phyloP scores from a whole-genome alignment of 2,329 filamentous ascomycete genomes.

The Alternaria atra region DNA sequence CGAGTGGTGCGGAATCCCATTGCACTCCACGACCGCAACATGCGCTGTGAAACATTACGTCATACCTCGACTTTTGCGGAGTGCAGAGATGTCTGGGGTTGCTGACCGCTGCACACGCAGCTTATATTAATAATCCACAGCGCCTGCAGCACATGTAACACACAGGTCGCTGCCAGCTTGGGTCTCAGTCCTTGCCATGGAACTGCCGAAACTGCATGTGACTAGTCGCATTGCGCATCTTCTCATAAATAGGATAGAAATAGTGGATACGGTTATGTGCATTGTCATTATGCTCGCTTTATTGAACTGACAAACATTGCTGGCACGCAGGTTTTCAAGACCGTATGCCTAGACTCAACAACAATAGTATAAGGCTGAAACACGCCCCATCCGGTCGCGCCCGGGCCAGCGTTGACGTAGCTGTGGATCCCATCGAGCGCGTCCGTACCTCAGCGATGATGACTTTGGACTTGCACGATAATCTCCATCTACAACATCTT shows the following conservation, averaged over 20 bases:
- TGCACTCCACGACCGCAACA: not conserved
- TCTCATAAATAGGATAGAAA: not conserved
- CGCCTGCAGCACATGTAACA: not conserved
- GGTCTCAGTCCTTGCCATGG: not conserved
- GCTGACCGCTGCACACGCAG: not conserved
- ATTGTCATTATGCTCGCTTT: not conserved
- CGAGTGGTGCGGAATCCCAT: not conserved
- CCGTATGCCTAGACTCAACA: not conserved
- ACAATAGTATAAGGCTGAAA: constrained; percentile 12
- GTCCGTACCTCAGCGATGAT: constrained; percentile 7
- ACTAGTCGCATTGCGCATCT: not conserved
- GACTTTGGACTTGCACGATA: not conserved
- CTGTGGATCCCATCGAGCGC: not conserved
- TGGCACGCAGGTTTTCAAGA: not conserved
- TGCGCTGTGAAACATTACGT: constrained; percentile 2
- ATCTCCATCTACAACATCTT: not conserved
- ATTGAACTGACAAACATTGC: not conserved
- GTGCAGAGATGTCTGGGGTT: not conserved
- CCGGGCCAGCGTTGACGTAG: constrained; percentile 16
- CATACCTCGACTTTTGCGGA: not conserved
- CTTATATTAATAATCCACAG: not conserved
- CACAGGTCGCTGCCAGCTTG: not conserved
- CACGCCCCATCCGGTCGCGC: constrained; percentile 6
- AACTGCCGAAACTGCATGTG: not conserved
- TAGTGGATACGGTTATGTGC: not conserved